These are phyloP conservation scores for Pugionium cornutum DNA, from an alignment of 345 rosid species.

Conservation along the genomic window DNA sequence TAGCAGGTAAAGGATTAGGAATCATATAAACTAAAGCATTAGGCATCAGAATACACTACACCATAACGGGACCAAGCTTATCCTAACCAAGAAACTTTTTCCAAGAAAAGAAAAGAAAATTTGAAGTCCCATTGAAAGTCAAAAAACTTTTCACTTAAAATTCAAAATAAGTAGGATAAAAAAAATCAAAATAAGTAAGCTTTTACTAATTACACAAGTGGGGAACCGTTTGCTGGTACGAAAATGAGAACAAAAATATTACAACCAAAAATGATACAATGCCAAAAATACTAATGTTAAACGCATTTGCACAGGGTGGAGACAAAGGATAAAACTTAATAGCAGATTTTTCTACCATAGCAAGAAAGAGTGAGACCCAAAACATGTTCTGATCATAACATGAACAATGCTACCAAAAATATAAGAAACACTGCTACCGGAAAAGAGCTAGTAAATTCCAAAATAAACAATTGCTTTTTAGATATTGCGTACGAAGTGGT, in stretches of 20 bases:
- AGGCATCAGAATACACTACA: no score
- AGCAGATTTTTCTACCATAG: conserved; percentile 21
- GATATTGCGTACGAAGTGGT: neutral
- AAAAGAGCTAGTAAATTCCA: no score
- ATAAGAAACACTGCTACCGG: no score
- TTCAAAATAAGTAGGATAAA: neutral
- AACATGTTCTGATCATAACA: conserved; percentile 16
- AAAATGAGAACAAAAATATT: no score
- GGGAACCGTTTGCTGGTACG: conserved; percentile 1
- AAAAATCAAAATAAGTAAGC: no score
- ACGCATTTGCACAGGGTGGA: neutral
- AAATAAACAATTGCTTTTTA: conserved; percentile 16
- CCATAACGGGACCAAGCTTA: neutral
- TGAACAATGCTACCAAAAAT: no score
- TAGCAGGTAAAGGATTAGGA: no score
- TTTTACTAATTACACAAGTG: conserved; percentile 4
- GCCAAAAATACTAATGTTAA: conserved; percentile 18
- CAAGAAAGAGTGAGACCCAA: conserved; percentile 8
- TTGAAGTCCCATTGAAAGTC: conserved; percentile 16
- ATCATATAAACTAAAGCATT: no score
- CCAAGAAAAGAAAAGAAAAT: conserved; percentile 1
- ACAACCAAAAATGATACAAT: conserved; percentile 14
- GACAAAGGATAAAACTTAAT: conserved; percentile 17
- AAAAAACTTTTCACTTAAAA: neutral
- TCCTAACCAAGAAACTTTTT: conserved; percentile 9